Evolutionary conservation across 306 rosid species (phyloP).

Genomic region (Lablab purpureus): DNA sequence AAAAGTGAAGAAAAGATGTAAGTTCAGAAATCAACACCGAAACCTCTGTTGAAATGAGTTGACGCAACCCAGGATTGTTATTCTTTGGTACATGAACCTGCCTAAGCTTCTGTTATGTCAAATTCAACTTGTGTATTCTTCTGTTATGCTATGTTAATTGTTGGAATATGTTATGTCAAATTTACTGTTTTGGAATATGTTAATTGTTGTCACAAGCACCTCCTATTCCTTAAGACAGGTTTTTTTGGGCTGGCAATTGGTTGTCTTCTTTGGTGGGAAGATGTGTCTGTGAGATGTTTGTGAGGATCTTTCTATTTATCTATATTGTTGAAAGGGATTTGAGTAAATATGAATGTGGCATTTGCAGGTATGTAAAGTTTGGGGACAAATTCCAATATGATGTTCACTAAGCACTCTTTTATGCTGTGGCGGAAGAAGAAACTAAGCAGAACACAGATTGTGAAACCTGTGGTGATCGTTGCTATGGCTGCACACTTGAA

Average conservation of each 20-base stretch:
- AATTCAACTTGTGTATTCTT: no score
- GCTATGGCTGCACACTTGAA: conserved; percentile 18
- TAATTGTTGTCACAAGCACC: no score
- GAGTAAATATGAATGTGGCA: conserved; percentile 11
- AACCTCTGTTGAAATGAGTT: not conserved
- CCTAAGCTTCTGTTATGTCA: no score
- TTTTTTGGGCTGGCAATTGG: not conserved
- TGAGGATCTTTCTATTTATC: conserved; percentile 30
- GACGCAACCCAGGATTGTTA: not conserved
- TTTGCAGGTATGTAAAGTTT: conserved; percentile 12
- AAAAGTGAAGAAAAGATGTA: not conserved
- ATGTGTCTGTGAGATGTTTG: conserved; percentile 33
- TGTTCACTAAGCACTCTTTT: not conserved
- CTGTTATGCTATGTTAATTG: no score
- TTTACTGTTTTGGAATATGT: no score
- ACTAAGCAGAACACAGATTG: not conserved
- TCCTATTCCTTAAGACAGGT: not conserved
- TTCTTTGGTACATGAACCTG: no score
- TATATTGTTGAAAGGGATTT: conserved; percentile 7
- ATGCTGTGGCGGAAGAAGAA: not conserved
- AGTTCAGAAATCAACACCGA: not conserved
- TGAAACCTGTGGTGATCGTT: not conserved
- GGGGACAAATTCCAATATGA: not conserved
- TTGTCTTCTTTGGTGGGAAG: conserved; percentile 6
- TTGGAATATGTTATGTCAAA: not conserved